Base-by-base conservation (phyloP, 2,329 filamentous ascomycete genomes). In the Teratosphaeria nubilosa region DNA sequence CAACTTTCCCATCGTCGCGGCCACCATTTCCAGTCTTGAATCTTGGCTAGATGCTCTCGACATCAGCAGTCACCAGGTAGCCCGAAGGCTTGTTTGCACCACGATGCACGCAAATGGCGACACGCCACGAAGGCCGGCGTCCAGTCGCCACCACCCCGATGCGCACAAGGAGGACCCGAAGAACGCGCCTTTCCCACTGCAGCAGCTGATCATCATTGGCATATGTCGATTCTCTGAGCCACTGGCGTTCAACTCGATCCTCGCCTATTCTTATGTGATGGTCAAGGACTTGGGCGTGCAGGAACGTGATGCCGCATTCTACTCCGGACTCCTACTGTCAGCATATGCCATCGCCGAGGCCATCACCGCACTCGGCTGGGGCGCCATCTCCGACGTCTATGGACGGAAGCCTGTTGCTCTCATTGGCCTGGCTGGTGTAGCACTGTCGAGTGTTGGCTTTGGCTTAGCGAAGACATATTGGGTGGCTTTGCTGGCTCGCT, bases 261-360 rank as follows among this genome's bases (percentile, higher is more conserved):
- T 91, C 67, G 90, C 91, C 16, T 96, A 95, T 73, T 87, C 88
- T 60, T 92, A 87, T 86, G 81, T 86, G 59, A 84, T 91, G 65
- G 85, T 91, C 66, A 88, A 87, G 73, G 79, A 83, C 65, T 88
- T 89, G 41, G 41, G 41, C 20, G n/a, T 48, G 16, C 71, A 69
- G 87, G 51, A 80, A 90, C 64, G 87, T 74, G 82, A 90, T 82
- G 88, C 88, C 60, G 92, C 85, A 45, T 91, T 88, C 74, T 95
- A 92, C 74, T 87, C 90, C 41, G 91, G 91, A 55, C 78, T 92
- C 64, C 83, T 95, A 70, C 90, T 95, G 66, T 91, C 90, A 13
- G 85, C 90, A 66, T 94, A 90, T 75, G 87, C 87, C 62, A 82
- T 90, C 59, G 86, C 84, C 64, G 89, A 96, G 76, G 87, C 87